Evolutionary conservation across 2,329 filamentous ascomycete genomes (phyloP), one percentile per base, ranked within the genome.

Genomic region (Penicillium sp.): DNA sequence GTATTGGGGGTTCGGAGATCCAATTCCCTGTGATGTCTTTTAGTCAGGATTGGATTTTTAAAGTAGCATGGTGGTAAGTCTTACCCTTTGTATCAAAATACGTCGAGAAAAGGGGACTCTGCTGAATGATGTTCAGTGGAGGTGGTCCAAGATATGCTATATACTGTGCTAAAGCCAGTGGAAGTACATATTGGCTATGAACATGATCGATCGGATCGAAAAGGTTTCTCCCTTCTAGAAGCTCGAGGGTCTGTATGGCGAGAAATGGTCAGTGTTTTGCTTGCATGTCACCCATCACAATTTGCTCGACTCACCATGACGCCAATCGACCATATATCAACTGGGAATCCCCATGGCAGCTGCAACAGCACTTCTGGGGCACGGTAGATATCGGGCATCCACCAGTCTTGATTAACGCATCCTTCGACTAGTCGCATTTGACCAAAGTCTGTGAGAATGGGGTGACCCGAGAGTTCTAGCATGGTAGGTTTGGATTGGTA

Each of bases 91-190:
- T 32, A 43, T 55, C 41, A 42, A 54, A 53, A 36, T 48, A 54
- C 8, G 37, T 41, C n/a, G 23, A 39, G 26, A 32, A 54, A 39
- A 12, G 51, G 48, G 16, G 48, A 54, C 13, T 51, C 28, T 17
- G 29, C 34, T 35, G 23, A 23, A 55, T 40, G 14, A 57, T 52
- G 11, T 54, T 35, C 14, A 52, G 43, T 16, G 50, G 48, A 11
- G 52, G 53, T 30, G 37, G 50, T 6, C 52, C 51, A 29, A 54
- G 51, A 42, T 52, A 55, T 6, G 46, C 51, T 18, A 59, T 57
- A 34, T 59, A 59, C 32, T 59, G 51, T 1, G 49, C 47, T 29
- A 58, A 33, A 30, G 52, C 56, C 18, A 56, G 27, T 10, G 49
- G 52, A 26, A 54, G 41, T 8, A 51, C 52, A 38, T 59, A 60